These are phyloP conservation scores for Odonthalia washingtoniensis DNA, from an alignment of 31 red algal genomes.

Conservation along the genomic window DNA sequence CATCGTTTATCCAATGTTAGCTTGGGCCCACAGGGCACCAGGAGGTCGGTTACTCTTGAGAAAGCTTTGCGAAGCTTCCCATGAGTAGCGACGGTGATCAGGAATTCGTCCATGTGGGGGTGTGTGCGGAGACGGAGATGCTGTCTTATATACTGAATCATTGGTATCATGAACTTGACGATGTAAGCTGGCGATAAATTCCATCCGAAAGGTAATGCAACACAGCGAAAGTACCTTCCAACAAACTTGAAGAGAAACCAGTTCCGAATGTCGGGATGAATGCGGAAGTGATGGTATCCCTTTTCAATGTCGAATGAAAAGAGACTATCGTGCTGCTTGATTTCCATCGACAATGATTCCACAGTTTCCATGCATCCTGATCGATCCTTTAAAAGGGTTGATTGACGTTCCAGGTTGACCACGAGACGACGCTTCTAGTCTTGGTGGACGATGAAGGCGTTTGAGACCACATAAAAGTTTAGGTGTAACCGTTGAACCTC, in stretches of 20 bases:
- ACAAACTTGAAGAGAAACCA: constrained; percentile 33
- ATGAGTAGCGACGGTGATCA: constrained; percentile 3
- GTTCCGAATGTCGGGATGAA: constrained; percentile 36
- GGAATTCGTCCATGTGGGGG: constrained; percentile 60
- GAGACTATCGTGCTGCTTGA: constrained; percentile 18
- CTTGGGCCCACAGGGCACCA: not conserved
- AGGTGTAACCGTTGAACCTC: too few relatives aligned
- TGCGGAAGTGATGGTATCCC: constrained; percentile 21
- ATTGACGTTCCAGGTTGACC: not conserved
- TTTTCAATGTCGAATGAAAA: constrained; percentile 41
- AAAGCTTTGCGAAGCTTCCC: not conserved
- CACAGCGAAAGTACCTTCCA: constrained; percentile 18
- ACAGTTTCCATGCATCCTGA: constrained; percentile 38
- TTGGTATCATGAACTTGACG: constrained; percentile 6
- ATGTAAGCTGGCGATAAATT: too few relatives aligned
- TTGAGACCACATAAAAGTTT: not conserved
- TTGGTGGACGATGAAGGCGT: not conserved
- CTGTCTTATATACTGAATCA: constrained; percentile 20
- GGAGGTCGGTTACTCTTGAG: not conserved
- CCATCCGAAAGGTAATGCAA: constrained; percentile 27
- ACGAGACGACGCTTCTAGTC: constrained; percentile 13
- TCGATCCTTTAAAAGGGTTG: not conserved
- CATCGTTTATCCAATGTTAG: not conserved
- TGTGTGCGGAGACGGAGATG: not conserved
- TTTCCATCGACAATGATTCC: constrained; percentile 1